Evolutionary conservation across 2,329 filamentous ascomycete species (phyloP), one percentile per base, ranked within the genome.

Genomic region (Pleomassaria siparia): DNA sequence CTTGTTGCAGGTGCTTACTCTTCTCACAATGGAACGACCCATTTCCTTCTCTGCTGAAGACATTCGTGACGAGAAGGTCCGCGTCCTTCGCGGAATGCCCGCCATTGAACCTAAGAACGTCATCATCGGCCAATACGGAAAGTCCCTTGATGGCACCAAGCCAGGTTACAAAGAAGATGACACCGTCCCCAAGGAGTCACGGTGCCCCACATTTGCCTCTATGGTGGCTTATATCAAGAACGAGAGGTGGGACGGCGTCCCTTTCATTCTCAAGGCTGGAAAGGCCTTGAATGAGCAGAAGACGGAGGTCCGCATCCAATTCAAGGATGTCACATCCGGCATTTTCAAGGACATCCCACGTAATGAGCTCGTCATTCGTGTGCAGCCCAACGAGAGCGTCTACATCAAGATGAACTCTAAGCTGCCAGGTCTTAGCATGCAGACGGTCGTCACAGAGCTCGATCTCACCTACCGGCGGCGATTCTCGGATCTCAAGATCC

Each of bases 391-490:
- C 78, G 94, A 99, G 82, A 95, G 89, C 71, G 91, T 99, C 60
- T 99, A 99, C 79, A 95, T 97, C 75, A 99, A 99, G 85, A 99
- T 99, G 94, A 99, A 99, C 86, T 97, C 92, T 24, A 99, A 99
- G 82, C 81, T 99, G 50, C 95, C 94, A 16, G 94, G 94, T 64
- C 80, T 99, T 65, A 97, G 91, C 80, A 99, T 97, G 91, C 94
- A 99, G 81, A 99, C 94, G 11, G 94, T 97, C 30, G 89, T 96
- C 62, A 99, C 94, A 51, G 94, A 99, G 79, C 88, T 99, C 51
- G 94, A 99, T 70, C 84, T 99, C 60, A 99, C 95, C 56, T 99
- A 99, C 81, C 86, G 95, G 71, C 87, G 94, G 74, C 88, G 95
- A 61, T 99, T 99, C 85, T 97, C 94, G 15, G 94, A 99, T 75